phyloP scores from a whole-genome alignment of 2,329 filamentous ascomycete genomes.

The Penicillium frequentans region DNA sequence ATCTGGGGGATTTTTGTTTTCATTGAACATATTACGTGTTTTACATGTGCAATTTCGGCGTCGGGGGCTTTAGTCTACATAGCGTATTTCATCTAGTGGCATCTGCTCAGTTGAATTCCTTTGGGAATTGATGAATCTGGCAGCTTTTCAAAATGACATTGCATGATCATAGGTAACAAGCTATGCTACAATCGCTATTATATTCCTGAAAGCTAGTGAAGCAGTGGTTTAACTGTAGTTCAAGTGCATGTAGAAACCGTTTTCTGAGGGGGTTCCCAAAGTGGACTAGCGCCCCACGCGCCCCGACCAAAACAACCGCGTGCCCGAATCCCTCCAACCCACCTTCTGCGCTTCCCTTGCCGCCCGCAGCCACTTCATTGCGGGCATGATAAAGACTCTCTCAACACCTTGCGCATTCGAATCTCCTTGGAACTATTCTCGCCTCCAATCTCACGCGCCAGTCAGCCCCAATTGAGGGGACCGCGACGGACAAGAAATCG shows the following conservation, averaged over 20 bases:
- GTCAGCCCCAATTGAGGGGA: conserved; percentile 1
- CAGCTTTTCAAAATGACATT: conserved; percentile 2
- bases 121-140: conserved; percentile 3
- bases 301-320: conserved; percentile 44
- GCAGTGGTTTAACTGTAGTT: background rate
- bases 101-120: conserved; percentile 11
- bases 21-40: conserved; percentile 18
- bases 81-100: conserved; percentile 21
- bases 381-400: conserved; percentile 6
- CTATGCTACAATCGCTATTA: background rate
- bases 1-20: background rate
- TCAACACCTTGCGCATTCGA: background rate
- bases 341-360: conserved; percentile 25
- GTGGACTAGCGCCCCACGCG: conserved; percentile 38
- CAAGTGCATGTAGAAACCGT: background rate
- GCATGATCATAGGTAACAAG: background rate
- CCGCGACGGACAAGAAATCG: background rate
- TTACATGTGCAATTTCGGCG: conserved; percentile 17
- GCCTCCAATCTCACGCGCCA: background rate
- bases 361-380: conserved; percentile 20
- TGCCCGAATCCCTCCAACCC: conserved; percentile 29
- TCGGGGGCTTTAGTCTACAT: conserved; percentile 14
- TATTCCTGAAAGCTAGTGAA: background rate
- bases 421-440: background rate
- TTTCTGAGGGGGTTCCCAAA: conserved; percentile 25